Evolutionary conservation across 225 moss, liverwort and hornwort genomes (phyloP).

Genomic region (Bryoerythrophyllum caledonicum): DNA sequence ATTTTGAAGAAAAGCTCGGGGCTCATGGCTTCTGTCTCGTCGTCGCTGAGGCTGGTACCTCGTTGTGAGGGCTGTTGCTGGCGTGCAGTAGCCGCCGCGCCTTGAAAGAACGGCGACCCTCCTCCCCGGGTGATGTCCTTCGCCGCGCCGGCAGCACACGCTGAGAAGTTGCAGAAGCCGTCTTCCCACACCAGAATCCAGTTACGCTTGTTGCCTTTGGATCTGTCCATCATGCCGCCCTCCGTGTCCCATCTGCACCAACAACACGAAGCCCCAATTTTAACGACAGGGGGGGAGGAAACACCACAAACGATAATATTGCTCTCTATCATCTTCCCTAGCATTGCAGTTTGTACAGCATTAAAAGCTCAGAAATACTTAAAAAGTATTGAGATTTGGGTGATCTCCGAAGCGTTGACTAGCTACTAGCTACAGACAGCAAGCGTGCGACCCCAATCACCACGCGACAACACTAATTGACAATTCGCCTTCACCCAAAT

Average conservation of each 20-base stretch:
- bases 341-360: neutral
- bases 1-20: slow-evolving; percentile 98
- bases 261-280: slow-evolving; percentile 7
- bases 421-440: neutral
- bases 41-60: slow-evolving; percentile 37
- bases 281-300: neutral
- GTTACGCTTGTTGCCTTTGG: slow-evolving; percentile 95
- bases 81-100: neutral
- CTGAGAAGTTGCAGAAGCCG: slow-evolving; percentile 90
- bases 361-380: neutral
- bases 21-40: slow-evolving; percentile 66
- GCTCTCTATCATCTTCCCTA: neutral
- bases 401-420: slow-evolving; percentile 35
- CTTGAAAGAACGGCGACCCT: slow-evolving; percentile 42
- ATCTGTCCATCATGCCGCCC: slow-evolving; percentile 83
- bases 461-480: slow-evolving; percentile 37
- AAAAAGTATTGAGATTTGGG: neutral
- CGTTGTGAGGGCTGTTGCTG: slow-evolving; percentile 26
- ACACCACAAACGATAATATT: neutral
- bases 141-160: slow-evolving; percentile 48
- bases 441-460: slow-evolving; percentile 35
- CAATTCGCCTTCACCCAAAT: slow-evolving; percentile 38
- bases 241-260: slow-evolving; percentile 83
- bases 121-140: slow-evolving; percentile 39
- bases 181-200: slow-evolving; percentile 99